These are phyloP conservation scores for Pythium periplocum DNA, from an alignment of 352 stramenopile genomes.

Conservation along the genomic window DNA sequence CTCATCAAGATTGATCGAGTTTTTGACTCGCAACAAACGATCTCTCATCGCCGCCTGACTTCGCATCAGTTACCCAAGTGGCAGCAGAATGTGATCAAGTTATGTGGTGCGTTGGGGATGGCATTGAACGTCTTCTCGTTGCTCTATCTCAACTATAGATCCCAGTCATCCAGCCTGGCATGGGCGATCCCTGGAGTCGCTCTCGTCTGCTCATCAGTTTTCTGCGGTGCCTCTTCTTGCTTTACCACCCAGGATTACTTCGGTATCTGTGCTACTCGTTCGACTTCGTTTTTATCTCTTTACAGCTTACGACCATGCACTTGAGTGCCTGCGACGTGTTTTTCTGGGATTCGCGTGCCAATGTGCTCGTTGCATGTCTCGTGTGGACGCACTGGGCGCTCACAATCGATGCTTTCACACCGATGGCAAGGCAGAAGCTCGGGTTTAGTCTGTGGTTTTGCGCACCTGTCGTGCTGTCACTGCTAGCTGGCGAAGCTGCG, in stretches of 20 bases:
- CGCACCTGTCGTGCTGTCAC: not conserved
- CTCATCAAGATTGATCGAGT: not conserved
- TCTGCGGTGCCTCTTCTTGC: slow-evolving; percentile 6
- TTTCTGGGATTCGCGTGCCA: slow-evolving; percentile 9
- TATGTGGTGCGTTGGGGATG: too few relatives aligned
- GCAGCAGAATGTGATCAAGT: not conserved
- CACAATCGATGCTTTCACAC: not conserved
- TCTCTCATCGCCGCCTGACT: not conserved
- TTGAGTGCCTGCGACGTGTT: slow-evolving; percentile 8
- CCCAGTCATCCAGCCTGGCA: not conserved
- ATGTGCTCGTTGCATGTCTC: slow-evolving; percentile 5
- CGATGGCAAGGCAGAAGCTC: not conserved
- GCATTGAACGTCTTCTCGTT: too few relatives aligned
- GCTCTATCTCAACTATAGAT: too few relatives aligned
- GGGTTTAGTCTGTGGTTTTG: not conserved
- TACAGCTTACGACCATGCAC: slow-evolving; percentile 13
- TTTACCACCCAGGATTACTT: slow-evolving; percentile 17
- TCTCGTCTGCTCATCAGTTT: slow-evolving; percentile 1
- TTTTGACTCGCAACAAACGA: not conserved
- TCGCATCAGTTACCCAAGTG: not conserved
- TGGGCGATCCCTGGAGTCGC: not conserved
- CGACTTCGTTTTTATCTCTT: slow-evolving; percentile 13
- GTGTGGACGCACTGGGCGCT: not conserved
- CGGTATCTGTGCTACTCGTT: slow-evolving; percentile 11
- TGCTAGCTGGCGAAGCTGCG: not conserved